A percentile compares a stretch with the other conserved stretches of the same genome.
These are phyloP conservation scores for Wickerhamiella musiphila DNA, from an alignment of 805 yeast species.

Conservation along the genomic window DNA sequence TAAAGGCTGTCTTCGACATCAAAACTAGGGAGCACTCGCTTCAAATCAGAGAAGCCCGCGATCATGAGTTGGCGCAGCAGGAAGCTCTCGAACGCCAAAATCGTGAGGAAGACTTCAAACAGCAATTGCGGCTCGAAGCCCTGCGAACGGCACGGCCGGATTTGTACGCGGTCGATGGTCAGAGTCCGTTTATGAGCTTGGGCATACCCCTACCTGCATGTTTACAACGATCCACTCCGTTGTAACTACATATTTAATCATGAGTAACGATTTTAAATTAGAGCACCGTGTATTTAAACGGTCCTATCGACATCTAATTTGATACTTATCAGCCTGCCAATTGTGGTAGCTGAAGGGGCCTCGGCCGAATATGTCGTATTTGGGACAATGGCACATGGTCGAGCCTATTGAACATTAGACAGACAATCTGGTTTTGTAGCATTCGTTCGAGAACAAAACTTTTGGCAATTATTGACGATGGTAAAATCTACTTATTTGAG, in stretches of 20 bases:
- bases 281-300: too few relatives aligned
- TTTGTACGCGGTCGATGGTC: constrained; percentile 2
- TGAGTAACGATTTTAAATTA: too few relatives aligned
- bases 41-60: neutral
- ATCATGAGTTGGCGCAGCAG: neutral
- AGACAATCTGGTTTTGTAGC: too few relatives aligned
- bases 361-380: too few relatives aligned
- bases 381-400: too few relatives aligned
- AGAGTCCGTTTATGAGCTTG: constrained; percentile 6
- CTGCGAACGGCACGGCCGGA: neutral
- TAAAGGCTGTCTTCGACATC: neutral
- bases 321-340: too few relatives aligned
- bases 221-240: constrained; percentile 3
- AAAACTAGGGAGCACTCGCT: constrained; percentile 1
- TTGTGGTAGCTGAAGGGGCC: too few relatives aligned
- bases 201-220: constrained; percentile 7
- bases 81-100: neutral
- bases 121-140: neutral
- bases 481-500: constrained; percentile 45
- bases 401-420: too few relatives aligned
- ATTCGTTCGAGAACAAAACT: too few relatives aligned
- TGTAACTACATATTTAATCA: constrained; percentile 1
- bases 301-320: too few relatives aligned
- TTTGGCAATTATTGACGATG: neutral
- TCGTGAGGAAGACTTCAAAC: neutral